Evolutionary conservation across 108 stramenopile species (phyloP).

Genomic region (Thalassiosira profunda): DNA sequence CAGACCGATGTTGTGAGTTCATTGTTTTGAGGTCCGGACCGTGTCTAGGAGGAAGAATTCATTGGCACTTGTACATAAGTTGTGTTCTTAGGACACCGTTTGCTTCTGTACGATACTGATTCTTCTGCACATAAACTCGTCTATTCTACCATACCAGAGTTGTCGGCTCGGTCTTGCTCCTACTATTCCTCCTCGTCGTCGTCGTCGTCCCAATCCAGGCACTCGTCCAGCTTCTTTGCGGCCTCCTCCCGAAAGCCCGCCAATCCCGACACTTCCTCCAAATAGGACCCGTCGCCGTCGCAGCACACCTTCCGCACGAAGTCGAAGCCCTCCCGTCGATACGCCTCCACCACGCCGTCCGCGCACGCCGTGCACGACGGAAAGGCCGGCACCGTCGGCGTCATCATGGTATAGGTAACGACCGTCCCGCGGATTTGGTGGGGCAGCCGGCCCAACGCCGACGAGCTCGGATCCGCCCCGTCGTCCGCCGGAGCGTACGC

Average conservation of each 20-base stretch:
- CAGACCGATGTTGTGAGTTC: too few relatives aligned
- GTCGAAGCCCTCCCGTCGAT: slow-evolving; percentile 68
- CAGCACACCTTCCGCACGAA: slow-evolving; percentile 85
- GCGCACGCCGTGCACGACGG: slow-evolving; percentile 94
- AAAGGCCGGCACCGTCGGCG: slow-evolving; percentile 92
- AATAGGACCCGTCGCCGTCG: slow-evolving; percentile 70
- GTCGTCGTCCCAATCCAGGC: slow-evolving; percentile 55
- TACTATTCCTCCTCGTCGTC: slow-evolving; percentile 11
- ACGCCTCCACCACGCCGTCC: slow-evolving; percentile 78
- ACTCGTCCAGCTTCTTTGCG: slow-evolving; percentile 46
- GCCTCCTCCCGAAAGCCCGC: slow-evolving; percentile 57
- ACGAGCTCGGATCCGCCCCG: slow-evolving; percentile 29
- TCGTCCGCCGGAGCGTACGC: slow-evolving; percentile 60
- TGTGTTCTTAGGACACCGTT: too few relatives aligned
- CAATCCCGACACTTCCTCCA: slow-evolving; percentile 82
- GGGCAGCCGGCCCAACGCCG: slow-evolving; percentile 82
- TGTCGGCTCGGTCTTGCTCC: too few relatives aligned
- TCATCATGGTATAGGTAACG: slow-evolving; percentile 92
- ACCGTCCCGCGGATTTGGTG: slow-evolving; percentile 96
- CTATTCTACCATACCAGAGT: too few relatives aligned
- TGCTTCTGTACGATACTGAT: too few relatives aligned
- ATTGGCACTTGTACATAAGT: too few relatives aligned
- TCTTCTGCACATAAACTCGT: too few relatives aligned
- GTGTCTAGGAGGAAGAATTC: too few relatives aligned
- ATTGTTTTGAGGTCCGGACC: too few relatives aligned